Conservation (phyloP, 2,329 filamentous ascomycete genomes). For the Cladophialophora chaetospira region DNA sequence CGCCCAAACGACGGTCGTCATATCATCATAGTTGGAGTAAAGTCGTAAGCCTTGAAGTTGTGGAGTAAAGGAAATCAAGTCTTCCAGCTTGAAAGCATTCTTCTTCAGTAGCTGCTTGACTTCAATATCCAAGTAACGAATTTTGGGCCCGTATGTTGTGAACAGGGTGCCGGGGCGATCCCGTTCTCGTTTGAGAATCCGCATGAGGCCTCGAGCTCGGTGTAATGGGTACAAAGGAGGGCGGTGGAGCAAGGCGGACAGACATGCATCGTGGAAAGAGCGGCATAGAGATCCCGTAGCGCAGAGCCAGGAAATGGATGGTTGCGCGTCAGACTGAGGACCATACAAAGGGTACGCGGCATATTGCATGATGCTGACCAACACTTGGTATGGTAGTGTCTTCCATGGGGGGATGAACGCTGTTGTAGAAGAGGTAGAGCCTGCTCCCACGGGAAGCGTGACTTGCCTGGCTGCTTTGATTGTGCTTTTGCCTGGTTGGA, state of each 20-base stretch:
- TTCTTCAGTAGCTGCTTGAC: slow-evolving; percentile 58
- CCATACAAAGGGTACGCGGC: slow-evolving; percentile 62
- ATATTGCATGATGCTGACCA: slow-evolving; percentile 69
- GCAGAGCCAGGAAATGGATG: slow-evolving; percentile 64
- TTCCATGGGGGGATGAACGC: slow-evolving; percentile 57
- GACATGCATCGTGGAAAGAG: slow-evolving; percentile 69
- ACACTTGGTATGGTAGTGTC: slow-evolving; percentile 67
- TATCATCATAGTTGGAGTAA: slow-evolving; percentile 65
- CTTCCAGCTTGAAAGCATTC: slow-evolving; percentile 58
- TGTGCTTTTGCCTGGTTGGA: background rate
- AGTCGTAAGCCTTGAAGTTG: slow-evolving; percentile 71
- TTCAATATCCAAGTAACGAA: slow-evolving; percentile 70
- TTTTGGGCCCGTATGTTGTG: slow-evolving; percentile 68
- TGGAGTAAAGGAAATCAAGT: slow-evolving; percentile 65
- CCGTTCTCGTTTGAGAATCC: slow-evolving; percentile 59
- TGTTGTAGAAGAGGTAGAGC: too few relatives aligned
- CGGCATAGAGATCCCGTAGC: slow-evolving; percentile 64
- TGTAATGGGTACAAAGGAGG: slow-evolving; percentile 63
- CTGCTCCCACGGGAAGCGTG: background rate
- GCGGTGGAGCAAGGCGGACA: slow-evolving; percentile 70
- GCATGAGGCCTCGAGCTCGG: slow-evolving; percentile 52
- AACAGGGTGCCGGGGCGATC: slow-evolving; percentile 34
- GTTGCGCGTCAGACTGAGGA: slow-evolving; percentile 46
- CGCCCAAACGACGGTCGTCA: slow-evolving; percentile 34
- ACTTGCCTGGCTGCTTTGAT: background rate